Base-by-base conservation (phyloP, 73 alveolate genomes). In the Paramecium sonneborni region DNA sequence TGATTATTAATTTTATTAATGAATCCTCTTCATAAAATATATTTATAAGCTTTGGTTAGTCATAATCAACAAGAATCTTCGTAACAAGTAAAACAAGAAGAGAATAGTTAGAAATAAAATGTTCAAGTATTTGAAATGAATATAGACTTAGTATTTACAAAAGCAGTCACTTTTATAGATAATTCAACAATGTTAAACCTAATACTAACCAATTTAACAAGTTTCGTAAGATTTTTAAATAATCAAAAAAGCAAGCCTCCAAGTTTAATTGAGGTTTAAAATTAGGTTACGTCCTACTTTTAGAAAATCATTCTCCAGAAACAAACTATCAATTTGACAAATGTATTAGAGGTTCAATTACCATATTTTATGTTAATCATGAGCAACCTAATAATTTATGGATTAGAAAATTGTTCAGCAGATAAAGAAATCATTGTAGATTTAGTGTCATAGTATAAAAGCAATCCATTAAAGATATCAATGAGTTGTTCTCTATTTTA, bases 401-500 rank as follows among this genome's bases (percentile, higher is more conserved):
- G 90, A 38, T 44, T 79, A 8, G 18, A 79, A 46, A 30, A 38
- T 30, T 23, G 44, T 34, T 35, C 12, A 23, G 32, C 72, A 18
- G 90, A 79, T 12, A 32, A 32, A 30, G 76, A 79, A 79, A n/a
- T 46, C 0, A 6, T 79, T 9, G 6, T 23, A 39, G 46, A 23
- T n/a, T 24, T 79, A 15, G 30, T 79, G 55, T 1, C 44, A 10
- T 23, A 20, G 2, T 79, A 79, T 44, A 46, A 23, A 4, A 11
- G 6, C 1, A 32, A 79, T 10, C 90, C 90, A 8, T 41, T 79
- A 14, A 79, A 79, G 28, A 79, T 79, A 20, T 79, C 90, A 39
- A 43, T 79, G 74, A 79, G 90, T 43, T 79, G 43, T 20, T 79
- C 90, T 24, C 74, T 79, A 23, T 79, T 79, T 28, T 24, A 79